Evolutionary conservation across 2,329 filamentous ascomycete genomes (phyloP).

Genomic region (Aspergillus intermedius): DNA sequence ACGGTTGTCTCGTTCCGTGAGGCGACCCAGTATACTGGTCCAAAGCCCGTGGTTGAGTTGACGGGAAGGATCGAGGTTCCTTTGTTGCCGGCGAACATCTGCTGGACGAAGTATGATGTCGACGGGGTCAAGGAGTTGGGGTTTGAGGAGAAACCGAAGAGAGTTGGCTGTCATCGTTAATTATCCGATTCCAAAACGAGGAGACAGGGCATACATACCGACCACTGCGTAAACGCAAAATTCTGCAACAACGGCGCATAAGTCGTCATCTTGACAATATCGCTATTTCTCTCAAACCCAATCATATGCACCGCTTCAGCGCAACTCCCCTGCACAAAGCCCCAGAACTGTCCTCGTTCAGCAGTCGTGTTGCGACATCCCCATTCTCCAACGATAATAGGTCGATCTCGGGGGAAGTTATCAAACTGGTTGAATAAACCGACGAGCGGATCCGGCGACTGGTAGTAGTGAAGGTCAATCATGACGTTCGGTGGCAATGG

Average conservation of each 20-base stretch:
- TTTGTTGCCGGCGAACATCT: constrained; percentile 29
- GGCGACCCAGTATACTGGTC: constrained; percentile 31
- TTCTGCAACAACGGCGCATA: constrained; percentile 35
- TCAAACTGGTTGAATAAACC: constrained; percentile 50
- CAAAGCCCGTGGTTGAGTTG: constrained; percentile 19
- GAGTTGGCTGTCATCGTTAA: constrained; percentile 20
- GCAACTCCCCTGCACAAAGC: constrained; percentile 45
- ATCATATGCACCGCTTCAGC: constrained; percentile 60
- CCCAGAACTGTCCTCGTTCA: constrained; percentile 15
- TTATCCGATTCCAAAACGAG: too few species aligned
- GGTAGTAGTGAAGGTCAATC: constrained; percentile 49
- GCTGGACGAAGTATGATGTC: constrained; percentile 31
- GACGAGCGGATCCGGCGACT: constrained; percentile 46
- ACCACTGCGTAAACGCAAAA: constrained; percentile 28
- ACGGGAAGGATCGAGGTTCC: constrained; percentile 26
- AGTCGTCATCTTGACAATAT: constrained; percentile 29
- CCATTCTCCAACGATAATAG: constrained; percentile 26
- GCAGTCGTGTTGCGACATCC: constrained; percentile 19
- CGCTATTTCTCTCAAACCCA: constrained; percentile 39
- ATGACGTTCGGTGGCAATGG: constrained; percentile 32
- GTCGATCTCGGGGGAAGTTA: constrained; percentile 37
- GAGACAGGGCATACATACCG: constrained; percentile 14
- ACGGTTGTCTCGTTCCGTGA: constrained; percentile 16
- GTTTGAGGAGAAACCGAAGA: constrained; percentile 25
- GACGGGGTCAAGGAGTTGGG: constrained; percentile 23